Evolutionary conservation across 257 asterid species (phyloP).

Genomic region (Fraxinus anomala): DNA sequence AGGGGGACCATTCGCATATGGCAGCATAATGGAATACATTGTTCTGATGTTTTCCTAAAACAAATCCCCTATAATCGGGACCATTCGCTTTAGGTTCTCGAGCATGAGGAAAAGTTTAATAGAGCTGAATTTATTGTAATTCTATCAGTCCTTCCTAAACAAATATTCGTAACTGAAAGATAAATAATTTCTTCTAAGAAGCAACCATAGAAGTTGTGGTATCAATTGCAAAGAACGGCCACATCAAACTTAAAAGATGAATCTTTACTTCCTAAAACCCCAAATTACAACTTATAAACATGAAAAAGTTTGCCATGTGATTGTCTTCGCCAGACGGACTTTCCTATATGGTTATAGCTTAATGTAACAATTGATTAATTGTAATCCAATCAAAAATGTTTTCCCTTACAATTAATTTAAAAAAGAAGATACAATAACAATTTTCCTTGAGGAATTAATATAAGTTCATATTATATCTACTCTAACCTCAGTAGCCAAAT

Average conservation of each 20-base stretch:
- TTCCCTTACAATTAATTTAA: neutral
- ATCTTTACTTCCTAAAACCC: slow-evolving; percentile 6
- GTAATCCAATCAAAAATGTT: neutral
- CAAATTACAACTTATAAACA: slow-evolving; percentile 2
- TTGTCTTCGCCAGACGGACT: neutral
- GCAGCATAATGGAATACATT: neutral
- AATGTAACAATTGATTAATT: neutral
- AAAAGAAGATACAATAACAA: neutral
- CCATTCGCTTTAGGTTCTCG: neutral
- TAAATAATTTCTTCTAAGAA: slow-evolving; percentile 14
- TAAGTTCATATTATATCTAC: slow-evolving; percentile 1
- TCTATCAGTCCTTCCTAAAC: neutral
- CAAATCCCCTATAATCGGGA: neutral
- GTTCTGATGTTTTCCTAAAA: neutral
- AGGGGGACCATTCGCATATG: no score
- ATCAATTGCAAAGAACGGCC: neutral
- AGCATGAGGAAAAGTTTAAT: neutral
- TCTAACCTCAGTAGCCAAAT: slow-evolving; percentile 19
- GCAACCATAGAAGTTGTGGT: neutral
- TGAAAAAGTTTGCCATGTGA: neutral
- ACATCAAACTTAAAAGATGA: slow-evolving; percentile 15
- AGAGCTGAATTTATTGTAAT: neutral
- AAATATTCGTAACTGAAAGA: neutral
- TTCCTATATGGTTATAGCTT: neutral
- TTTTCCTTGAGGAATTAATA: neutral